Evolutionary conservation across 164 flowering plant genomes (phyloP), one percentile per base, ranked within the genome.

Genomic region (Magnolia sinica): DNA sequence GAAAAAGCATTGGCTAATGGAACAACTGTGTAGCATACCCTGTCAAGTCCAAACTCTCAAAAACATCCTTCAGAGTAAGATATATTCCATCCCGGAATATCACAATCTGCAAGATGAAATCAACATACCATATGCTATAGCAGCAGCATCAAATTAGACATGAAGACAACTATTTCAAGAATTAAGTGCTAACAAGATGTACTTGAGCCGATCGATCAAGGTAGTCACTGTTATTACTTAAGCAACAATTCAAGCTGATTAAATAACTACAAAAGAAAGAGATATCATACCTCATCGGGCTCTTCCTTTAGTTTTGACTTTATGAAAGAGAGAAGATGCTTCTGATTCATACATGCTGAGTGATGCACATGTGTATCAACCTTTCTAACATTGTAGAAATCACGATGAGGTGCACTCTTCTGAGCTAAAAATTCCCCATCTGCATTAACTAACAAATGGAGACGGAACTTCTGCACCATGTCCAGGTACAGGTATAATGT

Each of bases 261-360:
- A 49, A 64, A 73, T 14, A 31, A 18, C 64, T 1, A 51, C 65
- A 37, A 45, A 68, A 66, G 45, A 68, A 51, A 67, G 19, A 14
- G 50, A 80, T 50, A 67, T 66, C 63, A 14, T 79, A 91, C 95
- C 93, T 91, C 95, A 76, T 91, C 95, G 61, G 91, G 91, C 79
- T 91, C 95, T 80, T 87, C 87, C 78, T 83, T 87, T 59, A 91
- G 79, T 75, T 91, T 91, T 50, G 91, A 89, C 80, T 91, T 90
- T 69, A 91, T 90, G 72, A 91, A 90, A 16, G 90, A 81, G 59
- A 91, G 73, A 71, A 91, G 91, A 83, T 91, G 95, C 78, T 91
- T 91, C 83, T 89, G 95, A 79, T 91, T 91, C 95, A 91, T 91
- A 87, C 95, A 91, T 50, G 95, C 95, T 51, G 95, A 91, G 78